These are phyloP conservation scores for Vitis hybrid DNA, from an alignment of 177 flowering plant genomes.

Conservation along the genomic window DNA sequence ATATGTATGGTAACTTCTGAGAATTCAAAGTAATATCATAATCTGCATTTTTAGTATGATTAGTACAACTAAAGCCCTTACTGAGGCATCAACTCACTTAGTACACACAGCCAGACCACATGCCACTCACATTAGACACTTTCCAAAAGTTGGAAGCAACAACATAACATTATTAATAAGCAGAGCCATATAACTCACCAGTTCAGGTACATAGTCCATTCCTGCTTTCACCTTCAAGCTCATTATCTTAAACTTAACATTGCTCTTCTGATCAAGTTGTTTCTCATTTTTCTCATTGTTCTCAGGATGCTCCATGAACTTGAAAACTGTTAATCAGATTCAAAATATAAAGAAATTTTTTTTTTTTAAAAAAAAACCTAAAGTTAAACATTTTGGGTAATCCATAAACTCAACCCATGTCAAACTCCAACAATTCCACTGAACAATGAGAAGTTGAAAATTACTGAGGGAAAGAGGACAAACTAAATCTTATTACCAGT, in stretches of 20 bases:
- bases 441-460: not conserved
- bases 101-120: too few relatives aligned
- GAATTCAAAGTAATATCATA: not conserved
- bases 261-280: conserved; percentile 59
- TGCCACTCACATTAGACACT: too few relatives aligned
- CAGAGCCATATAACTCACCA: conserved; percentile 48
- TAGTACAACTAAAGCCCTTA: too few relatives aligned
- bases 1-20: not conserved
- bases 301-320: conserved; percentile 94
- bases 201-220: conserved; percentile 84
- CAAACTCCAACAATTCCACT: not conserved
- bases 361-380: not conserved
- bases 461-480: not conserved
- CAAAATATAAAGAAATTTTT: not conserved
- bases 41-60: not conserved
- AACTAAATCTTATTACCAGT: conserved; percentile 56
- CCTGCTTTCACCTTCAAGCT: conserved; percentile 80
- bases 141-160: not conserved
- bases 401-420: not conserved
- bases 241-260: conserved; percentile 87
- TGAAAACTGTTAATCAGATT: conserved; percentile 59
- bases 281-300: conserved; percentile 70
- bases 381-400: not conserved
- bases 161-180: not conserved
- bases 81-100: too few relatives aligned